phyloP scores from a whole-genome alignment of 1,284 basidiomycete genomes.

The Apiotrichum brassicae region DNA sequence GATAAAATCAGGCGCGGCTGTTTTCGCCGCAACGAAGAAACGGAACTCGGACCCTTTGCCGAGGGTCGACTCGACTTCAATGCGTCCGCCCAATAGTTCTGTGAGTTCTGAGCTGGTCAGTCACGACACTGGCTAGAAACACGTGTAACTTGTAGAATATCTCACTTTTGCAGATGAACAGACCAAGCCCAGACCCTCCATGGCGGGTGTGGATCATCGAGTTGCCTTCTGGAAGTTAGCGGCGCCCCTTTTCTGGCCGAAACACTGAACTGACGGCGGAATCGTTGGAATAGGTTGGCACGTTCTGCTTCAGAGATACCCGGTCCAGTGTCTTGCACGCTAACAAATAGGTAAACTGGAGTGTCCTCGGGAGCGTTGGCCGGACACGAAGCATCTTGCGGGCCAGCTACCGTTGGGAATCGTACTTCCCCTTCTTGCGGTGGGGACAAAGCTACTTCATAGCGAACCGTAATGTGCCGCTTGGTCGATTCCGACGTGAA shows the following conservation, averaged over 20 bases:
- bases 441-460: conserved; percentile 23
- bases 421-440: too few species aligned
- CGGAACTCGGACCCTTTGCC: conserved; percentile 46
- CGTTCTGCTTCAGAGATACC: conserved; percentile 39
- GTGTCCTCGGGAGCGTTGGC: conserved; percentile 29
- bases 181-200: conserved; percentile 33
- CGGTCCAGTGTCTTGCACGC: conserved; percentile 42
- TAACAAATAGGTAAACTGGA: conserved; percentile 37
- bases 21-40: conserved; percentile 27
- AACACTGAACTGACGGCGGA: too few species aligned
- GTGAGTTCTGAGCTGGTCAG: conserved; percentile 17
- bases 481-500: conserved; percentile 19
- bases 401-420: too few species aligned
- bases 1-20: too few species aligned
- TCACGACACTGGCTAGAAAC: too few species aligned
- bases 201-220: conserved; percentile 39
- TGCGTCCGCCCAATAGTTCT: conserved; percentile 29
- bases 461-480: conserved; percentile 23
- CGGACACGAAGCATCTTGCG: too few species aligned
- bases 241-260: too few species aligned
- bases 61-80: conserved; percentile 22
- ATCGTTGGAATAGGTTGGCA: conserved; percentile 36
- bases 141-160: conserved; percentile 1
- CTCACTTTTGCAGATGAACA: conserved; percentile 29
- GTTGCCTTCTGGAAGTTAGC: conserved; percentile 34